Evolutionary conservation across 2,329 filamentous ascomycete species (phyloP).

Genomic region (Fusarium burgessii): DNA sequence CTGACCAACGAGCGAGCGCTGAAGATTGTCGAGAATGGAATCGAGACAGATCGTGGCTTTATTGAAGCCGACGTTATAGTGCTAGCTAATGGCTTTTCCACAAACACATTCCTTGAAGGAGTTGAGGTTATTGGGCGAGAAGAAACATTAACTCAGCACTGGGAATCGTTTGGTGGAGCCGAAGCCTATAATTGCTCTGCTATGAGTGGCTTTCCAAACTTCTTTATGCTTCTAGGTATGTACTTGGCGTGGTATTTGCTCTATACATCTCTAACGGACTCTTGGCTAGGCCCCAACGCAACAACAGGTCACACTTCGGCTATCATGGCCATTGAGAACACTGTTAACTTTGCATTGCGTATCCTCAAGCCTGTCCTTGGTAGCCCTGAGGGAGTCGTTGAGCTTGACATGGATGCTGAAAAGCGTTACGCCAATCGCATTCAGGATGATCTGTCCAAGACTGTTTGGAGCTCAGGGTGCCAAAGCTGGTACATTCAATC

Average conservation of each 20-base stretch:
- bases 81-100: background rate
- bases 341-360: background rate
- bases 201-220: background rate
- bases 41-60: background rate
- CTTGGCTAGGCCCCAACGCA: background rate
- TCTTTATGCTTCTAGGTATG: background rate
- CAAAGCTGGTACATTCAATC: conserved; percentile 1
- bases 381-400: background rate
- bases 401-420: background rate
- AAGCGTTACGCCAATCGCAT: background rate
- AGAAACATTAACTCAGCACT: background rate
- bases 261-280: background rate
- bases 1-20: background rate
- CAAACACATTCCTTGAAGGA: background rate
- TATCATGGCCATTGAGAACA: conserved; percentile 5
- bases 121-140: background rate
- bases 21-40: background rate
- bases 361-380: background rate
- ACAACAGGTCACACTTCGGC: conserved; percentile 2
- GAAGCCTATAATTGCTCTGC: background rate
- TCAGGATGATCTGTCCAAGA: background rate
- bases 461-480: background rate
- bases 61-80: background rate
- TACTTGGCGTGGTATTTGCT: rapidly evolving
- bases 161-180: background rate